phyloP scores from a whole-genome alignment of 176 grass and related monocot species.

The Oropetium thomaeum region DNA sequence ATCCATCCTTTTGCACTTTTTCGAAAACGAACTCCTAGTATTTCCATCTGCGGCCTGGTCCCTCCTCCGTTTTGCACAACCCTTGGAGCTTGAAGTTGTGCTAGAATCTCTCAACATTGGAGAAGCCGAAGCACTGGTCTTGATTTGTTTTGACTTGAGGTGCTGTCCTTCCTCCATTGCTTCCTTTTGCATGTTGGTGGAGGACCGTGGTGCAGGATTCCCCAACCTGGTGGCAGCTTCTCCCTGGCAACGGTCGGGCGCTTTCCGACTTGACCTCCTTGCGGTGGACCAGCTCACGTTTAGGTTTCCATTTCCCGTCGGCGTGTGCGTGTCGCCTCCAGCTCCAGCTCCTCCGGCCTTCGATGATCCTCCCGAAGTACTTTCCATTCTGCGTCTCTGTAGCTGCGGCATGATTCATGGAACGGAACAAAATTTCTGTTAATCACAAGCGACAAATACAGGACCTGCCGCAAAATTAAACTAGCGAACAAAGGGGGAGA shows the following conservation, averaged over 20 bases:
- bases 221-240: neutral
- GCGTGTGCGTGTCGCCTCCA: neutral
- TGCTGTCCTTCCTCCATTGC: neutral
- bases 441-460: neutral
- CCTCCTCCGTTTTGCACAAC: neutral
- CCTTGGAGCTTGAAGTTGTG: neutral
- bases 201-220: neutral
- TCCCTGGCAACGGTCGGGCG: neutral
- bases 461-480: neutral
- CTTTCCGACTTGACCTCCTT: slow-evolving; percentile 32
- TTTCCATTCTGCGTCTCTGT: slow-evolving; percentile 30
- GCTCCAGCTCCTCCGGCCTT: neutral
- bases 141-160: neutral
- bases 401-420: neutral
- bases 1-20: slow-evolving; percentile 21
- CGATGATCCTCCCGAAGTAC: slow-evolving; percentile 12
- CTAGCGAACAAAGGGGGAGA: neutral
- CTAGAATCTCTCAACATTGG: neutral
- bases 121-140: neutral
- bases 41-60: neutral
- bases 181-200: neutral
- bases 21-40: neutral
- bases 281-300: neutral
- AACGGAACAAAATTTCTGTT: neutral
- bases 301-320: neutral